phyloP scores from a whole-genome alignment of 2,329 filamentous ascomycete genomes.

The Aspergillus flavus region DNA sequence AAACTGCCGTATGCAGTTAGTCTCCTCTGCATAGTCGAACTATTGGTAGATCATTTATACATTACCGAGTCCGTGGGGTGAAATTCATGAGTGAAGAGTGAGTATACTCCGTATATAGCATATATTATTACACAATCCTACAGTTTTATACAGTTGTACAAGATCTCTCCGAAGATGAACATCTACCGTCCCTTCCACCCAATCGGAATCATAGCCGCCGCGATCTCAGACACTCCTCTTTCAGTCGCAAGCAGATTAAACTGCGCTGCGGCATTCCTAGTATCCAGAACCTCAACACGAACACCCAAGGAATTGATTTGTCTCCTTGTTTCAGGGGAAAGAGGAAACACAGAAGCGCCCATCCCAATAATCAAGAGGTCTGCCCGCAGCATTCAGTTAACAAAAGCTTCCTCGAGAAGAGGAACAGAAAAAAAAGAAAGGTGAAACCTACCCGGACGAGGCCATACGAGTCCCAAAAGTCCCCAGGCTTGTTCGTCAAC shows the following conservation, averaged over 20 bases:
- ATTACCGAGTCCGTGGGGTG: too few species aligned
- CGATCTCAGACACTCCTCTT: constrained; percentile 79
- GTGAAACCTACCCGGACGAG: constrained; percentile 73
- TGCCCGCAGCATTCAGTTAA: constrained; percentile 11
- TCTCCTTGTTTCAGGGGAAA: constrained; percentile 73
- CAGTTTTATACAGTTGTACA: not conserved
- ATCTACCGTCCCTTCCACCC: constrained; percentile 65
- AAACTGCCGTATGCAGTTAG: not conserved
- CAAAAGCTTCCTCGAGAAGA: not conserved
- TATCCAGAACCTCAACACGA: constrained; percentile 85
- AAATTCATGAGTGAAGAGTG: too few species aligned
- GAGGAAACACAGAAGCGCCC: constrained; percentile 72
- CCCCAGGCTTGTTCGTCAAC: constrained; percentile 71
- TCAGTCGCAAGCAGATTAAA: constrained; percentile 97
- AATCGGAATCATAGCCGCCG: constrained; percentile 82
- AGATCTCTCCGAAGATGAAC: not conserved
- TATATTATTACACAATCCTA: not conserved
- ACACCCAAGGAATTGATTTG: constrained; percentile 78
- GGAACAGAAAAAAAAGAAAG: constrained; percentile 7
- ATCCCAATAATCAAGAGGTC: constrained; percentile 74
- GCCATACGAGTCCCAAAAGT: constrained; percentile 77
- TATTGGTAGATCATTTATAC: not conserved
- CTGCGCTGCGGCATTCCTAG: constrained; percentile 88
- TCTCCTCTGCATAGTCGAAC: not conserved
- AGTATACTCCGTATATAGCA: not conserved